Conservation (phyloP, 805 yeast genomes). For the Schwanniomyces polymorphus region DNA sequence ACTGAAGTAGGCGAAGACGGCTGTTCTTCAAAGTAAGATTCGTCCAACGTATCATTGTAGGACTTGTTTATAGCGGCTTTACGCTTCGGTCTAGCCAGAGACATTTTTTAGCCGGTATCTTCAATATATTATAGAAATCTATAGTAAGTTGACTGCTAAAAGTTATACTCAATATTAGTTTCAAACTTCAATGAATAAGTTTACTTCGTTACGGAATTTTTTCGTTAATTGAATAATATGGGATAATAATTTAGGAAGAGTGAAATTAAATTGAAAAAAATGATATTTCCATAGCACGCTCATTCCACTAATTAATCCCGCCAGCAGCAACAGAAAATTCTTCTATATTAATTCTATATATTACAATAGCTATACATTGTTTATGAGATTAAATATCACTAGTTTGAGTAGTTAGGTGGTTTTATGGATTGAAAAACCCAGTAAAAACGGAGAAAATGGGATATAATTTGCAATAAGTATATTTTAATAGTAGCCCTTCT, state of each 20-base stretch:
- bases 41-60: constrained; percentile 32
- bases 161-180: not conserved
- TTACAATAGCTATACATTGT: not conserved
- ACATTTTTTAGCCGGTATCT: constrained; percentile 9
- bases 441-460: too few species aligned
- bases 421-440: not conserved
- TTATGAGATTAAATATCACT: not conserved
- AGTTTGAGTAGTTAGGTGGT: not conserved
- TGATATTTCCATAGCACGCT: constrained; percentile 1
- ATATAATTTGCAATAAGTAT: not conserved
- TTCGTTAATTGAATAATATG: not conserved
- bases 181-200: not conserved
- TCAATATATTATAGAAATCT: not conserved
- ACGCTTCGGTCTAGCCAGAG: constrained; percentile 32
- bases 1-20: not conserved
- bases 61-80: constrained; percentile 38
- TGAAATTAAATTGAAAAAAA: not conserved
- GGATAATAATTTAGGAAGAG: not conserved
- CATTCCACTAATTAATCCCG: not conserved
- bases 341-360: not conserved
- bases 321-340: not conserved
- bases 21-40: constrained; percentile 21
- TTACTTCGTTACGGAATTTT: not conserved
- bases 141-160: not conserved
- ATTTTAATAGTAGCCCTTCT: not conserved